These are phyloP conservation scores for Anthracocystis panici-leucophaei DNA, from an alignment of 1,284 basidiomycete genomes.

Conservation along the genomic window DNA sequence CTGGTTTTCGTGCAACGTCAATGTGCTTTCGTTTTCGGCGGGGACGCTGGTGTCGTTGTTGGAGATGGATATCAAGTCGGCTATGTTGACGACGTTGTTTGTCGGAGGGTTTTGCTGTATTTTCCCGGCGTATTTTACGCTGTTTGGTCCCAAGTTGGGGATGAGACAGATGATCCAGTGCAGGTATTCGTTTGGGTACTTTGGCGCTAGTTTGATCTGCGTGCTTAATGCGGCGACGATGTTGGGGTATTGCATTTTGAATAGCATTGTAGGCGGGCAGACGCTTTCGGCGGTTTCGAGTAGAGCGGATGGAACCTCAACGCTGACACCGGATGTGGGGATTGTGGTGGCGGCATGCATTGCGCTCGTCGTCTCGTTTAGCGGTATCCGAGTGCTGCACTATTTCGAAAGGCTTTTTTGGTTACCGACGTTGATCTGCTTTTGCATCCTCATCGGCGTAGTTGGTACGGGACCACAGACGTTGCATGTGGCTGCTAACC, in stretches of 20 bases:
- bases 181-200: constrained; percentile 75
- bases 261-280: constrained; percentile 74
- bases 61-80: constrained; percentile 73
- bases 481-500: constrained; percentile 72
- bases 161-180: constrained; percentile 75
- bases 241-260: constrained; percentile 73
- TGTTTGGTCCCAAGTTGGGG: constrained; percentile 76
- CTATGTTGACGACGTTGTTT: constrained; percentile 68
- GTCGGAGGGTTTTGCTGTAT: constrained; percentile 70
- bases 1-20: constrained; percentile 66
- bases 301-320: constrained; percentile 22
- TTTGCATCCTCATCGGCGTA: constrained; percentile 74
- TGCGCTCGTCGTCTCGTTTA: constrained; percentile 83
- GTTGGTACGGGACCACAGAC: constrained; percentile 74
- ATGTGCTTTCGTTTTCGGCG: constrained; percentile 74
- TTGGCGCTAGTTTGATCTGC: constrained; percentile 75
- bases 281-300: constrained; percentile 71
- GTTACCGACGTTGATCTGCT: constrained; percentile 81
- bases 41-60: constrained; percentile 75
- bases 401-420: constrained; percentile 78
- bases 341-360: constrained; percentile 86
- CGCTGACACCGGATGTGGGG: constrained; percentile 75
- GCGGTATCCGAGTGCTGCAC: constrained; percentile 81
- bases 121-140: constrained; percentile 55
- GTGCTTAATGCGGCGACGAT: constrained; percentile 67